Conservation (phyloP, 192 early-diverging fungal species). For the Spizellomyces punctatus region DNA sequence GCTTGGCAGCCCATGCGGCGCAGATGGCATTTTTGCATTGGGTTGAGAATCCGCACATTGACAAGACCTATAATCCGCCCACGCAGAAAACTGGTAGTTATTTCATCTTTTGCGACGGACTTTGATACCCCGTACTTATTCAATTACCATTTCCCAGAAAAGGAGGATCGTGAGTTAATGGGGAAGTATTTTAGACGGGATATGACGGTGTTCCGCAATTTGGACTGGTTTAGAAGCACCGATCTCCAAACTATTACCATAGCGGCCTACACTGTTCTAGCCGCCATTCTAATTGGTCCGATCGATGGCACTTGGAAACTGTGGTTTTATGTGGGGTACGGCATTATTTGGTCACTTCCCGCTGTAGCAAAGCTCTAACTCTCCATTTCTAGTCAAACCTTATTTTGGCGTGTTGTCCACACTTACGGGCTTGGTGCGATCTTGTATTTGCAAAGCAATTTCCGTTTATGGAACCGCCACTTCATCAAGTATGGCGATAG, state of each 20-base stretch:
- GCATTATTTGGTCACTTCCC: background rate
- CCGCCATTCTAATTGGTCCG: slow-evolving; percentile 60
- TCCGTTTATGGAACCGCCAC: slow-evolving; percentile 84
- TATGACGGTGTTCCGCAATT: slow-evolving; percentile 85
- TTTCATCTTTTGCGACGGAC: background rate
- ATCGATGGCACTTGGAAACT: slow-evolving; percentile 43
- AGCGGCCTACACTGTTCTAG: slow-evolving; percentile 70
- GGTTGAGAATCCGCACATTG: slow-evolving; percentile 91
- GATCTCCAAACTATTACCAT: slow-evolving; percentile 81
- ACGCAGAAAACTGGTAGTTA: slow-evolving; percentile 21
- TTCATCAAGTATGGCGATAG: slow-evolving; percentile 94
- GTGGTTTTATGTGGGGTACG: slow-evolving; percentile 50
- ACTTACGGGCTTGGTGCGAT: slow-evolving; percentile 78
- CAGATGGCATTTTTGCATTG: slow-evolving; percentile 88
- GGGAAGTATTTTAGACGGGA: slow-evolving; percentile 75
- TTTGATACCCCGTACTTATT: slow-evolving; percentile 2
- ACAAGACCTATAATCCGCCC: slow-evolving; percentile 62
- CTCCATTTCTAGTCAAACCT: slow-evolving; percentile 61
- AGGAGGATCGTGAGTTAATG: background rate
- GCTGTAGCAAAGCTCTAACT: too few relatives aligned
- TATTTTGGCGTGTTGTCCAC: slow-evolving; percentile 87
- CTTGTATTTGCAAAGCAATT: slow-evolving; percentile 77
- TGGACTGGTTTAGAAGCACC: slow-evolving; percentile 85
- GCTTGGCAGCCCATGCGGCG: slow-evolving; percentile 81
- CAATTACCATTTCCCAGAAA: background rate